A percentile compares a stretch with the other conserved stretches of the same genome.
Evolutionary conservation across 371 early-diverging fungal genomes (phyloP).

Genomic region (Furculomyces boomerangus): DNA sequence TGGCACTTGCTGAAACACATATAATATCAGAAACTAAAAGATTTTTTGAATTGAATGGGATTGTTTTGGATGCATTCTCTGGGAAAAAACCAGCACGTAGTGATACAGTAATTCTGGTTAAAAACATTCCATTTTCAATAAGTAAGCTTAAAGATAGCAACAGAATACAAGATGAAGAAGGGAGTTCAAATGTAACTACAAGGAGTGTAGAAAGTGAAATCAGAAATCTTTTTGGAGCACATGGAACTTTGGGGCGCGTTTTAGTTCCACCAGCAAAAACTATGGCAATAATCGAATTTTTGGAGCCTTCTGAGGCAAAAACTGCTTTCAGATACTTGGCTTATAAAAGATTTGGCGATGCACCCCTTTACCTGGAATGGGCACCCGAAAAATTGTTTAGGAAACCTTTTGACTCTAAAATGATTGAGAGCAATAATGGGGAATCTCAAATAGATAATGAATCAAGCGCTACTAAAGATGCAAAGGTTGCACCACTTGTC

Average conservation of each 20-base stretch:
- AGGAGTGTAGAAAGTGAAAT: conserved; percentile 62
- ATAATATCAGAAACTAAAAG: conserved; percentile 83
- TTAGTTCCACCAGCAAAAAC: conserved; percentile 87
- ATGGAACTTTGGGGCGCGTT: conserved; percentile 73
- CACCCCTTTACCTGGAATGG: conserved; percentile 83
- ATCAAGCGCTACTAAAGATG: background rate
- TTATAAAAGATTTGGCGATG: conserved; percentile 72
- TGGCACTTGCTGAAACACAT: conserved; percentile 92
- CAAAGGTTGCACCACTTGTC: background rate
- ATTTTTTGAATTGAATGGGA: conserved; percentile 73
- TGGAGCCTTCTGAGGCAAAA: conserved; percentile 76
- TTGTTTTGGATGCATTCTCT: conserved; percentile 54
- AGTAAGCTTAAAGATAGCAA: background rate
- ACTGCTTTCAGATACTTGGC: conserved; percentile 76
- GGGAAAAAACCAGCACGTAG: conserved; percentile 42
- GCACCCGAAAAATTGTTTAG: conserved; percentile 75
- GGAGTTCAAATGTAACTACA: background rate
- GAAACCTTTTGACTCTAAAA: conserved; percentile 29
- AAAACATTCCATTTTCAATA: conserved; percentile 65
- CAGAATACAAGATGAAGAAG: background rate
- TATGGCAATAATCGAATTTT: conserved; percentile 84
- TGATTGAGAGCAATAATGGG: background rate
- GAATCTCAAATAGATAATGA: background rate
- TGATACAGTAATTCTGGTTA: conserved; percentile 79
- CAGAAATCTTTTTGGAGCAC: conserved; percentile 56